Base-by-base conservation (phyloP, 129 eudicot species). In the Solidago caesia region DNA sequence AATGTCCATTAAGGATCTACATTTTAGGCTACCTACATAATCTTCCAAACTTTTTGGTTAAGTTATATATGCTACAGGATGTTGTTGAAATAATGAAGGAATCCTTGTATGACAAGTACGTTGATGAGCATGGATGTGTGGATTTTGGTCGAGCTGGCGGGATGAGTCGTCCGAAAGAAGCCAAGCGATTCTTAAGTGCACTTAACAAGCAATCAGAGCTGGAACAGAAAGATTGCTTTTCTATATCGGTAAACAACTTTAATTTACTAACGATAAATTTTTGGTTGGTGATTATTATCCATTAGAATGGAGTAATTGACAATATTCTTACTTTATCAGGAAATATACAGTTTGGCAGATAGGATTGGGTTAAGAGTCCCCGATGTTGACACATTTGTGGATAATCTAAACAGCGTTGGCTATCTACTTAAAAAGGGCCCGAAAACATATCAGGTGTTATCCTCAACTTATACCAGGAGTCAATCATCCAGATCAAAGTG, bases 1-100 rank as follows among this genome's bases (percentile, higher is more conserved):
- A 4, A 53, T 53, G 14, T 53, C 59, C 59, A 53, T 14, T 0
- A 33, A 33, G 39, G 39, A 33, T 33, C 39, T 33, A 33, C 27
- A 60, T 10, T 60, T 16, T 55, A 5, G 6, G 61, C 61, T 55
- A 68, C 15, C 48, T 70, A 70, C 41, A 52, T 4, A 27, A 71
- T 7, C 45, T 58, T 64, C 5, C 47, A 57, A 46, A 47, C 16
- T 47, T 66, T 21, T 33, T 53, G 11, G 64, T 26, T 53, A 59
- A 33, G 27, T 33, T 21, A 12, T 65, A 25, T 58, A 41, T 26
- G 77, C 57, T 47, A 59, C 87, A 94, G 99, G 99, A 91, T 77
- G 97, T 89, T 64, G 93, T 88, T 47, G 97, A 94, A 84, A 94
- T 94, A 74, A 94, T 94, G 99, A 91, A 91, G 87, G 97, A 94